Percentiles rank a stretch among this genome's conserved stretches.
These are phyloP conservation scores for Phytophthora colocasiae DNA, from an alignment of 352 stramenopile species.

Conservation along the genomic window DNA sequence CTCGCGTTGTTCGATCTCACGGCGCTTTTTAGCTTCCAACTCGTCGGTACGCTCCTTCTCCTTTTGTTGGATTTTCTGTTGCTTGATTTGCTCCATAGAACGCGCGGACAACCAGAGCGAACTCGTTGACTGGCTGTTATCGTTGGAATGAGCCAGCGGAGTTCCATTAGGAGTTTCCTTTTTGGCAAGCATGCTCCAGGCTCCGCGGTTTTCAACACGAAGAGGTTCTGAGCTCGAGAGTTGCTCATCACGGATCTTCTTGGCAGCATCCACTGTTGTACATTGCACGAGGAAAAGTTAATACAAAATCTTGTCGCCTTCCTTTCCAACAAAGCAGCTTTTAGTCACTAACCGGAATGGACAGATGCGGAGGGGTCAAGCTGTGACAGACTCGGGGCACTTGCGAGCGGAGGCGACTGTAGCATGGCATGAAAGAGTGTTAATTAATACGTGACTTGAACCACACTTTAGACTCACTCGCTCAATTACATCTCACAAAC, in stretches of 20 bases:
- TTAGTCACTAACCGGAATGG: conserved; percentile 49
- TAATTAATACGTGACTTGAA: conserved; percentile 38
- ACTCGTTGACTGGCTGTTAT: conserved; percentile 73
- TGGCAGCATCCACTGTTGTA: conserved; percentile 57
- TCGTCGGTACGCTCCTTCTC: conserved; percentile 79
- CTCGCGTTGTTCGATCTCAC: conserved; percentile 67
- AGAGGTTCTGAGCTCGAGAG: conserved; percentile 64
- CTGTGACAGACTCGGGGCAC: conserved; percentile 59
- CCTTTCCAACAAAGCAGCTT: too few relatives aligned
- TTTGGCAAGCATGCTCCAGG: conserved; percentile 85
- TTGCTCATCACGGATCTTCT: conserved; percentile 83
- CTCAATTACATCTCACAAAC: conserved; percentile 71
- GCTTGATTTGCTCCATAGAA: conserved; percentile 89
- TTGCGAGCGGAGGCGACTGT: conserved; percentile 68
- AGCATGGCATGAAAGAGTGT: conserved; percentile 36
- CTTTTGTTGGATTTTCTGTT: conserved; percentile 88
- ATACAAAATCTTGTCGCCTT: too few relatives aligned
- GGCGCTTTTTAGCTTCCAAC: conserved; percentile 68
- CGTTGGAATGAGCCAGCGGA: conserved; percentile 64
- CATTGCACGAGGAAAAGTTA: not conserved
- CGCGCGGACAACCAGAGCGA: conserved; percentile 86
- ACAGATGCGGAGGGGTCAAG: conserved; percentile 46
- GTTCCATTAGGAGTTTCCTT: conserved; percentile 74
- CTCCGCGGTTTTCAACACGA: conserved; percentile 82
- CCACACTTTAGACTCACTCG: conserved; percentile 44